Base-by-base conservation (phyloP, 495 filamentous ascomycete species). In the Penicillium diatomitis region DNA sequence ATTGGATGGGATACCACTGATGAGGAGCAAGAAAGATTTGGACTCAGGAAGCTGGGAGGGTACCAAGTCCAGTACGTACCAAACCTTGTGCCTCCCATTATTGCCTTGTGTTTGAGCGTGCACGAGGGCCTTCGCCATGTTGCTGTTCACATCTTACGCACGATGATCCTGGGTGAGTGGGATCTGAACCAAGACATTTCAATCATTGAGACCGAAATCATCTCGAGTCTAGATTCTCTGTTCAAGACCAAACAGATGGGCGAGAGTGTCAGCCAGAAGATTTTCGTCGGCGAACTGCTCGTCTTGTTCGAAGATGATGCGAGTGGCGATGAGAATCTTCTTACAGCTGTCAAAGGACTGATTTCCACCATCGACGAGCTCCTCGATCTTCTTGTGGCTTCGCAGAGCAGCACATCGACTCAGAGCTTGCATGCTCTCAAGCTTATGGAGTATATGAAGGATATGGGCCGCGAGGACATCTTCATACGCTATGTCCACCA, bases 1-100 rank as follows among this genome's bases (percentile, higher is more conserved):
- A 95, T 99, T 55, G 92, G 92, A 9, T 99, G 92, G 92, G 92
- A 97, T 58, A 87, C 88, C 0, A 86, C 78, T 38, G 65, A 77
- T 8, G 91, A 96, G 12, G 87, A 91, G 59, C 67, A 67, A 41
- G 69, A 72, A 45, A 77, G 83, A 30, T 96, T 90, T 55, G 85
- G 86, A 3, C 65, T 96, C 38, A 74, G 83, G 47, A 89, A 83
- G 61, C 84, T 96, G 72, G 94, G 92, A 45, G 92, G 92, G 3
- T 97, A 95, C 56, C 92, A 99, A 64, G 94, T 99, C 20, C 92
- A 96, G 72, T 99, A 96, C 65, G 92, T 97, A 36, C 92, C 92
- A 10, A 85, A 82, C 31, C 74, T 97, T 8, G 88, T 99, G 7
- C 82, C 85, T 12, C 89, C 91, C 3, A 92, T 96, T 49, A 85